Percentiles rank a stretch among this genome's conserved stretches.
Conservation (phyloP, 179 eudicot genomes). For the Spinacia oleracea region DNA sequence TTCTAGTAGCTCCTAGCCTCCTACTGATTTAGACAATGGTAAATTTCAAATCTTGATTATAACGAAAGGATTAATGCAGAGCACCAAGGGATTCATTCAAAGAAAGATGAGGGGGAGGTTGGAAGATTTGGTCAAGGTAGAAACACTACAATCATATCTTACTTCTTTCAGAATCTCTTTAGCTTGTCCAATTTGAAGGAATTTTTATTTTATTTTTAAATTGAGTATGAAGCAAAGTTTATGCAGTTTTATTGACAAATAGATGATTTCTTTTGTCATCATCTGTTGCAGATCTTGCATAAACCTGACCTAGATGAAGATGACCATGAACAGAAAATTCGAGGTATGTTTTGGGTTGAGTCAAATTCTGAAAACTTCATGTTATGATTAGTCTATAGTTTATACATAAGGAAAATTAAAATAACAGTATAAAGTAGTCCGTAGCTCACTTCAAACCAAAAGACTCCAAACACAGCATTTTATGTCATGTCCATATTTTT, state of each 20-base stretch:
- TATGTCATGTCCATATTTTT: neutral
- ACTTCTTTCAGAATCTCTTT: slow-evolving; percentile 15
- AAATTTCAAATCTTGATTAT: slow-evolving; percentile 1
- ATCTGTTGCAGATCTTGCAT: slow-evolving; percentile 52
- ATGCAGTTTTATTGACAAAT: neutral
- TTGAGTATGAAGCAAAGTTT: neutral
- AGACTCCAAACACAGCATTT: neutral
- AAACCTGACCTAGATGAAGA: slow-evolving; percentile 44
- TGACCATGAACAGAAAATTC: slow-evolving; percentile 34
- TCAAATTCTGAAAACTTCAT: neutral
- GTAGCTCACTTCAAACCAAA: neutral
- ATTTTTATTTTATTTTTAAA: neutral
- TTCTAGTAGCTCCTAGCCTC: slow-evolving; percentile 8
- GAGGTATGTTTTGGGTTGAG: slow-evolving; percentile 40
- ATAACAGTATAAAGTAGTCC: neutral
- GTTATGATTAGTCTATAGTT: neutral
- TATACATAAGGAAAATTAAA: neutral
- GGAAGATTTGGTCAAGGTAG: slow-evolving; percentile 76
- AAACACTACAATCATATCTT: slow-evolving; percentile 4
- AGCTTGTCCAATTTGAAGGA: neutral
- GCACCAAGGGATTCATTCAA: slow-evolving; percentile 80
- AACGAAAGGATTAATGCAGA: slow-evolving; percentile 40
- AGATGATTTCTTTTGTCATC: neutral
- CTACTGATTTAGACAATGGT: neutral
- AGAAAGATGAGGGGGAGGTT: slow-evolving; percentile 76